These are phyloP conservation scores for Fusarium falciforme DNA, from an alignment of 2,329 filamentous ascomycete species.

Conservation along the genomic window DNA sequence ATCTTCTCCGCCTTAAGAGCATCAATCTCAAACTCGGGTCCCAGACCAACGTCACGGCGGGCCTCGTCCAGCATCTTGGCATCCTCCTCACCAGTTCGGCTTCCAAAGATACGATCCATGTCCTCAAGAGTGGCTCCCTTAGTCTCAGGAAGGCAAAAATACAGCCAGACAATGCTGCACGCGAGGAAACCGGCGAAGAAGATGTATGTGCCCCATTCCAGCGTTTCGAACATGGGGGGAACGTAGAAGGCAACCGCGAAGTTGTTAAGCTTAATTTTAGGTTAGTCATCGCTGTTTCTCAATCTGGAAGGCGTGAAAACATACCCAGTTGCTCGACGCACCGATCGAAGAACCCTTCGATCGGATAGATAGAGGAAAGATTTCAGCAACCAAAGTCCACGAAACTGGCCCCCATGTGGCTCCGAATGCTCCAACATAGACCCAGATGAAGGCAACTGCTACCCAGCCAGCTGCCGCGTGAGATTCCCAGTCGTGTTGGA, in stretches of 20 bases:
- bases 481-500: conserved; percentile 38
- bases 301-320: background rate
- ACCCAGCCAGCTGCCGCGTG: conserved; percentile 53
- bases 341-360: conserved; percentile 58
- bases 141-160: conserved; percentile 65
- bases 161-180: conserved; percentile 60
- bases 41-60: conserved; percentile 36
- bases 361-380: conserved; percentile 58
- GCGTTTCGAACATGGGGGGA: conserved; percentile 50
- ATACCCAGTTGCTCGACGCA: conserved; percentile 55
- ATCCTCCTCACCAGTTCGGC: conserved; percentile 47
- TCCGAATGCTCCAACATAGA: conserved; percentile 64
- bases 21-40: conserved; percentile 23
- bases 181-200: conserved; percentile 66
- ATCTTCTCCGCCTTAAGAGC: conserved; percentile 36
- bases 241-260: conserved; percentile 60
- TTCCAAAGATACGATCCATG: conserved; percentile 64
- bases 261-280: conserved; percentile 49
- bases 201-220: conserved; percentile 65
- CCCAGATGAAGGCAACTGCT: conserved; percentile 50
- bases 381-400: conserved; percentile 62
- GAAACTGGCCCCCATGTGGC: conserved; percentile 59
- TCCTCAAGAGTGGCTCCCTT: conserved; percentile 66
- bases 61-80: conserved; percentile 37
- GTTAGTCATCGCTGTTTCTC: background rate